A percentile compares a stretch with the other conserved stretches of the same genome.
phyloP scores from a whole-genome alignment of 2,329 filamentous ascomycete species.

The Tolypocladium ovalisporum region DNA sequence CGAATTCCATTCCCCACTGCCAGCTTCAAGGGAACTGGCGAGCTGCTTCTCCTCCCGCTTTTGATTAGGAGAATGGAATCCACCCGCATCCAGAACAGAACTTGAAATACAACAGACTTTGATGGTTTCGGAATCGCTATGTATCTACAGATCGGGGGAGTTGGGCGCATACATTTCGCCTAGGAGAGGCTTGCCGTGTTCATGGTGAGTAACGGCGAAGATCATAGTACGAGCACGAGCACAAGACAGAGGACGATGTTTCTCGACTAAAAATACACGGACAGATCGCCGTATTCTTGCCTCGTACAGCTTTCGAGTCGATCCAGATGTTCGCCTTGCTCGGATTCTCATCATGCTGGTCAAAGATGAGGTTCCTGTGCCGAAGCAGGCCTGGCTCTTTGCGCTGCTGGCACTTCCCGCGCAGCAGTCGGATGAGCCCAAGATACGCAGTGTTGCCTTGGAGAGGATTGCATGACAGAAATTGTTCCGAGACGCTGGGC shows the following conservation, averaged over 20 bases:
- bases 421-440: not conserved
- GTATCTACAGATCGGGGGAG: no score
- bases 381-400: not conserved
- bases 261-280: not conserved
- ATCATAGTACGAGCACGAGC: not conserved
- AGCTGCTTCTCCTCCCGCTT: not conserved
- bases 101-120: not conserved
- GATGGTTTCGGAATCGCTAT: not conserved
- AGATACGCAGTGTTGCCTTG: not conserved
- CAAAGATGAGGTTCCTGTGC: not conserved
- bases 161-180: no score
- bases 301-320: not conserved
- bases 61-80: not conserved
- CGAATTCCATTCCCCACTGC: not conserved
- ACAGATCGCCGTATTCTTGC: not conserved
- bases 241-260: not conserved
- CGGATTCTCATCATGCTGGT: no score
- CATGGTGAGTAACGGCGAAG: not conserved
- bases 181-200: no score
- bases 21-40: not conserved
- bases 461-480: no score
- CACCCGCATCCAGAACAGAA: not conserved
- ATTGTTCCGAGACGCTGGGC: no score
- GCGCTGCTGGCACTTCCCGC: not conserved
- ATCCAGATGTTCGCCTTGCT: not conserved